phyloP scores from a whole-genome alignment of 768 basidiomycete genomes.

The Kwoniella sp. region DNA sequence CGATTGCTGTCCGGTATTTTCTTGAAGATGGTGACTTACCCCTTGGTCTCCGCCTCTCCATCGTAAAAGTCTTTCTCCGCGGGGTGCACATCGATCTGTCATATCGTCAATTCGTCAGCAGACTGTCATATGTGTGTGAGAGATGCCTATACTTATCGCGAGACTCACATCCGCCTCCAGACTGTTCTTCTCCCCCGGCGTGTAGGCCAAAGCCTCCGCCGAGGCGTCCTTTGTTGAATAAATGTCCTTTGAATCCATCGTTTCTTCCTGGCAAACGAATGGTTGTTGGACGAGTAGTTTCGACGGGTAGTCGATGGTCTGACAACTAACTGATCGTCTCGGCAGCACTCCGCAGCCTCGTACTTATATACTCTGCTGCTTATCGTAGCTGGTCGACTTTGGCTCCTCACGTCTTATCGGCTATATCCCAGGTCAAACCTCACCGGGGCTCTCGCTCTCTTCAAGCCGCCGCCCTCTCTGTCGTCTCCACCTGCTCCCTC shows the following conservation, averaged over 20 bases:
- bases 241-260: not conserved
- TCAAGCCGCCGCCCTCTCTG: not conserved
- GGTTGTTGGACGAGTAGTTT: not conserved
- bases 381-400: not conserved
- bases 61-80: slow-evolving; percentile 4
- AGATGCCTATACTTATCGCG: not conserved
- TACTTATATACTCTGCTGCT: not conserved
- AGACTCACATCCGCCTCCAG: slow-evolving; percentile 15
- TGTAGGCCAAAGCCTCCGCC: slow-evolving; percentile 1
- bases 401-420: not conserved
- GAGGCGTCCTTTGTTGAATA: not conserved
- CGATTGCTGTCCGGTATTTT: too few species aligned
- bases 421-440: too few species aligned
- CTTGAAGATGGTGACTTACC: slow-evolving; percentile 14
- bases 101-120: not conserved
- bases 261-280: not conserved
- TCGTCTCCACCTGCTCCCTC: not conserved
- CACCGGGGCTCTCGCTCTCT: too few species aligned
- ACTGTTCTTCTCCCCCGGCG: slow-evolving; percentile 8
- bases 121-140: not conserved
- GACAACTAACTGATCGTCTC: too few species aligned
- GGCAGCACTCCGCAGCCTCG: not conserved
- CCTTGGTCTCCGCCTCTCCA: slow-evolving; percentile 15
- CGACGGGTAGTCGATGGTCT: too few species aligned
- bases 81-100: slow-evolving; percentile 6